These are phyloP conservation scores for Pseudopithomyces maydicus DNA, from an alignment of 2,329 filamentous ascomycete species.

Conservation along the genomic window DNA sequence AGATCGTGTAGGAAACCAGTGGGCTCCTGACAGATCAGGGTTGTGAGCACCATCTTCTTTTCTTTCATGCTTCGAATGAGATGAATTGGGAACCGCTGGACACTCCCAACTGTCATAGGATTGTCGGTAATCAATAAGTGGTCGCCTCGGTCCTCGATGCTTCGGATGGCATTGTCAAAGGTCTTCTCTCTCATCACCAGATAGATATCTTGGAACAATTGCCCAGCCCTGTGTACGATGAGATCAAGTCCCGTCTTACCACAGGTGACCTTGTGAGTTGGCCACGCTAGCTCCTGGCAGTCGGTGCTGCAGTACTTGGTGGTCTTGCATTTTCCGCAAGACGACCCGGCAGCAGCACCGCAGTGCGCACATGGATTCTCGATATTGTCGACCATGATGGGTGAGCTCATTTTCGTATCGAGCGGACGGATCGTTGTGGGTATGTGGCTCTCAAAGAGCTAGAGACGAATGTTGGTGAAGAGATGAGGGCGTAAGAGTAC, in stretches of 20 bases:
- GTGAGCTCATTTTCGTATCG: no score
- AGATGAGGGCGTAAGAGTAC: no score
- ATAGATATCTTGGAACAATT: background rate
- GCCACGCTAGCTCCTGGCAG: background rate
- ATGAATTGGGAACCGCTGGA: background rate
- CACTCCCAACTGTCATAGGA: no score
- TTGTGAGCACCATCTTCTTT: no score
- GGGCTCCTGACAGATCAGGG: no score
- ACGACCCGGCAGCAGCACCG: background rate
- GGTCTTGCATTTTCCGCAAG: background rate
- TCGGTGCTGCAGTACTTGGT: background rate
- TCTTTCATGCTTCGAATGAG: background rate
- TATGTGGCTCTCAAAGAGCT: no score
- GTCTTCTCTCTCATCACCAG: background rate
- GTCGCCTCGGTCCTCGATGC: background rate
- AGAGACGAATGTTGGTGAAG: no score
- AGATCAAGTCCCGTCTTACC: background rate
- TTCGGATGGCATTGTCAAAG: background rate
- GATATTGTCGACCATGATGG: background rate
- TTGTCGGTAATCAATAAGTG: background rate
- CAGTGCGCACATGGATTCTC: background rate
- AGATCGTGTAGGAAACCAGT: no score
- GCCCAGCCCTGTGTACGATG: background rate
- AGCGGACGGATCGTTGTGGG: no score
- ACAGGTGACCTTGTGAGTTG: background rate